Conservation (phyloP, 768 basidiomycete species). For the Hortiboletus flavorubellus region DNA sequence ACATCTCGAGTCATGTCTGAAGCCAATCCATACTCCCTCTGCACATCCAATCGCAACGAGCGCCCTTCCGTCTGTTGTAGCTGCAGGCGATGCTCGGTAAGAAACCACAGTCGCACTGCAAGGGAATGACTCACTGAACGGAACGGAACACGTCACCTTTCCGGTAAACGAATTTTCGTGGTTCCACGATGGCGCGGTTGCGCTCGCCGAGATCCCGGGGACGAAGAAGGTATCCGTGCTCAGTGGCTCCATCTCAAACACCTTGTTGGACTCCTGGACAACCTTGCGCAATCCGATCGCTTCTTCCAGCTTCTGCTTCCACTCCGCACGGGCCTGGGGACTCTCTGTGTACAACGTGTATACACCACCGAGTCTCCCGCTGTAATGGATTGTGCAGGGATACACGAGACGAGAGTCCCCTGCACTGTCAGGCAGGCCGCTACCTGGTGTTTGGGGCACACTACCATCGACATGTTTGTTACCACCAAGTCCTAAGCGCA, state of each 20-base stretch:
- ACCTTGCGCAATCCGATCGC: slow-evolving; percentile 81
- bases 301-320: slow-evolving; percentile 88
- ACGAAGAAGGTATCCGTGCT: slow-evolving; percentile 87
- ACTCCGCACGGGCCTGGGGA: slow-evolving; percentile 69
- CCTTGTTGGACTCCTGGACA: slow-evolving; percentile 91
- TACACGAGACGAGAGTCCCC: slow-evolving; percentile 75
- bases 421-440: slow-evolving; percentile 36
- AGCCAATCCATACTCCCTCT: slow-evolving; percentile 95
- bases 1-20: slow-evolving; percentile 87
- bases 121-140: slow-evolving; percentile 61
- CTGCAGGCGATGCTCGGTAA: slow-evolving; percentile 37
- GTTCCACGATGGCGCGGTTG: slow-evolving; percentile 51
- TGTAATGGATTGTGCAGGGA: slow-evolving; percentile 88
- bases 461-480: slow-evolving; percentile 32
- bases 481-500: slow-evolving; percentile 55
- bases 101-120: neutral
- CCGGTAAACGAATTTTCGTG: slow-evolving; percentile 72
- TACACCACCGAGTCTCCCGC: slow-evolving; percentile 81
- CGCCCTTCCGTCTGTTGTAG: slow-evolving; percentile 77
- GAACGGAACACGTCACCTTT: slow-evolving; percentile 92
- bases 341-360: slow-evolving; percentile 89
- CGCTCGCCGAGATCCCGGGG: slow-evolving; percentile 54
- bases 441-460: slow-evolving; percentile 26
- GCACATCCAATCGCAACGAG: slow-evolving; percentile 93
- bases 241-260: slow-evolving; percentile 88